Base-by-base conservation (phyloP, 1,139 yeast genomes). In the Pneumocystis carinii region DNA sequence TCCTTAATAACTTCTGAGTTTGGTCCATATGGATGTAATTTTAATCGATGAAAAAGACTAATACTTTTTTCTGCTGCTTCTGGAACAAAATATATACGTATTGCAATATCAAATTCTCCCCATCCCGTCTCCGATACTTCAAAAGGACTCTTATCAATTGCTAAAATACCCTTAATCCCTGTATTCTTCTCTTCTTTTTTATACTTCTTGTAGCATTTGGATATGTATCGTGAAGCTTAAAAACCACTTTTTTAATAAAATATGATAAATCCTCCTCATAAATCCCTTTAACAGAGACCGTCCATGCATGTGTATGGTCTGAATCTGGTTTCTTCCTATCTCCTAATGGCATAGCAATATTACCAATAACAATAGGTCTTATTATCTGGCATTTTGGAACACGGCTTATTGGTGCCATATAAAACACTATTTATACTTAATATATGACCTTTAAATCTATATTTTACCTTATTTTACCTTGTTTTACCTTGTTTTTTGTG, bases 111-210 rank as follows among this genome's bases (percentile, higher is more conserved):
- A 75, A 92, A 92, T 74, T 92, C 99, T 67, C 99, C 99, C 99
- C 99, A 92, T 0, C 99, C 99, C 0, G 97, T 88, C 72, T 94
- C 99, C 0, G 96, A 87, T 15, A 92, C 90, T 72, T 90, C 95
- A 70, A 87, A 92, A 0, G 98, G 98, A 1, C 55, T 48, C 32
- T 24, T 27, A 12, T 48, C 55, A 24, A 48, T 15, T 4, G 55
- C 55, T 48, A 48, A 12, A 24, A 97, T 97, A 41, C 79, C 74
- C 68, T 92, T 98, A 7, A 92, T 79, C 0, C 94, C 68, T 66
- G 24, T 35, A 15, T 35, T 38, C 53, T 35, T 59, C n/a, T 5
- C 19, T 39, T 39, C 0, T 7, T 27, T 17, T 38, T 39, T 67
- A 14, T 60, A 67, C 69, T 80, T 65, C 99, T 77, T 19, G 90